Conservation (phyloP, 768 basidiomycete species). For the Pleurotus cornucopiae region DNA sequence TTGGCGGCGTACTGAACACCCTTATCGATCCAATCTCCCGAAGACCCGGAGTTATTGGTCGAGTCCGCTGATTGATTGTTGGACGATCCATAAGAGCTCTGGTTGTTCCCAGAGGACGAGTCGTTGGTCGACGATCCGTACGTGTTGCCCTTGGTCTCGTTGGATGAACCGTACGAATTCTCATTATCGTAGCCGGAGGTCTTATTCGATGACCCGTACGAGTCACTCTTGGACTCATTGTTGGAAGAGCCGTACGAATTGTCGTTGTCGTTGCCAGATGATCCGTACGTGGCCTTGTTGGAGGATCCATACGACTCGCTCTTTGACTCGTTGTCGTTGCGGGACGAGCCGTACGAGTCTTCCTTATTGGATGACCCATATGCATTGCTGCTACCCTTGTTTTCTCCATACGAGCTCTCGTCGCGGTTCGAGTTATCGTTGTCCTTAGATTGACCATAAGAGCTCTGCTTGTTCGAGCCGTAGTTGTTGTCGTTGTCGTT, state of each 20-base stretch:
- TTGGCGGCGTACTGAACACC: slow-evolving; percentile 33
- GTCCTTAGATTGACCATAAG: neutral
- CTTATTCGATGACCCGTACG: slow-evolving; percentile 11
- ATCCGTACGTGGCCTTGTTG: slow-evolving; percentile 17
- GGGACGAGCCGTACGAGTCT: neutral
- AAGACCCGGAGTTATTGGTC: slow-evolving; percentile 9
- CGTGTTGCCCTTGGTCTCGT: slow-evolving; percentile 9
- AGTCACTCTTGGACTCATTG: slow-evolving; percentile 10
- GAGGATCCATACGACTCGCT: slow-evolving; percentile 11
- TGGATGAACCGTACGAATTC: neutral
- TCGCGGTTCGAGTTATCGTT: neutral
- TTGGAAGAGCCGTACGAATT: slow-evolving; percentile 15
- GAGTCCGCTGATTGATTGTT: slow-evolving; percentile 9
- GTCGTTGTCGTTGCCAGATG: slow-evolving; percentile 11
- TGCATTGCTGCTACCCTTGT: neutral
- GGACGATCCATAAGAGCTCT: neutral
- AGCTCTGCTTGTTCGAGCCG: neutral
- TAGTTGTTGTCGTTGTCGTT: neutral
- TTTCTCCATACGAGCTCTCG: neutral
- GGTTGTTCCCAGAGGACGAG: slow-evolving; percentile 10
- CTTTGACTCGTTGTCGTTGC: slow-evolving; percentile 13
- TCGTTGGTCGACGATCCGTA: slow-evolving; percentile 12
- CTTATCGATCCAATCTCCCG: slow-evolving; percentile 29
- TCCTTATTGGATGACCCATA: slow-evolving; percentile 1
- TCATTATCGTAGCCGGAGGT: slow-evolving; percentile 15